Evolutionary conservation across 2,329 filamentous ascomycete species (phyloP).

Genomic region (Akanthomyces muscarius): DNA sequence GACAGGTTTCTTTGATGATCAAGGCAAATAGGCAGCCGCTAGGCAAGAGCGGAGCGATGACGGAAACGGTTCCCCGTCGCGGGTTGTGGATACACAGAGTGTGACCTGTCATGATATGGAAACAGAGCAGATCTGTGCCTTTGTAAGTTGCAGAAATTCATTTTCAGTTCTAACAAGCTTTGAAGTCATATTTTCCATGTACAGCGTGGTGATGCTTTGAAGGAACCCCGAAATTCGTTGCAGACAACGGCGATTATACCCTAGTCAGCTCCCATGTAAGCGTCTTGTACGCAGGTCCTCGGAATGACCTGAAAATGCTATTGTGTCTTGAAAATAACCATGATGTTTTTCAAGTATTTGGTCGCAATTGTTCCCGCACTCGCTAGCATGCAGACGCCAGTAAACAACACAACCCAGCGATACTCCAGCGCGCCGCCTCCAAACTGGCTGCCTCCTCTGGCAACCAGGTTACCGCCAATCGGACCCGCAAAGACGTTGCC

Average conservation of each 20-base stretch:
- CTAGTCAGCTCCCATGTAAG: too few relatives aligned
- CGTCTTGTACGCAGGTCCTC: too few relatives aligned
- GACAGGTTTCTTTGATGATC: not conserved
- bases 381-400: conserved; percentile 9
- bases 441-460: not conserved
- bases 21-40: not conserved
- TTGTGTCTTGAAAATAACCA: not conserved
- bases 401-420: conserved; percentile 11
- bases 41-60: conserved; percentile 8
- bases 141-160: too few relatives aligned
- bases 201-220: too few relatives aligned
- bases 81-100: too few relatives aligned
- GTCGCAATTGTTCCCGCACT: conserved; percentile 5
- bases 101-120: too few relatives aligned
- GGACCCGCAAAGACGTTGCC: conserved; percentile 31
- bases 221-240: too few relatives aligned
- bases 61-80: not conserved
- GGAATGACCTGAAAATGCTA: too few relatives aligned
- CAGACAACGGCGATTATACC: too few relatives aligned
- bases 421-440: conserved; percentile 1
- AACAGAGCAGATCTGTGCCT: too few relatives aligned
- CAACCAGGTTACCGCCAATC: conserved; percentile 27
- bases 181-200: too few relatives aligned
- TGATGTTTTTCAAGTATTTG: not conserved
- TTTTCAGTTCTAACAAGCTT: too few relatives aligned